A percentile compares a stretch with the other conserved stretches of the same genome.
phyloP scores from a whole-genome alignment of 768 basidiomycete genomes.

The Mycena crocata region DNA sequence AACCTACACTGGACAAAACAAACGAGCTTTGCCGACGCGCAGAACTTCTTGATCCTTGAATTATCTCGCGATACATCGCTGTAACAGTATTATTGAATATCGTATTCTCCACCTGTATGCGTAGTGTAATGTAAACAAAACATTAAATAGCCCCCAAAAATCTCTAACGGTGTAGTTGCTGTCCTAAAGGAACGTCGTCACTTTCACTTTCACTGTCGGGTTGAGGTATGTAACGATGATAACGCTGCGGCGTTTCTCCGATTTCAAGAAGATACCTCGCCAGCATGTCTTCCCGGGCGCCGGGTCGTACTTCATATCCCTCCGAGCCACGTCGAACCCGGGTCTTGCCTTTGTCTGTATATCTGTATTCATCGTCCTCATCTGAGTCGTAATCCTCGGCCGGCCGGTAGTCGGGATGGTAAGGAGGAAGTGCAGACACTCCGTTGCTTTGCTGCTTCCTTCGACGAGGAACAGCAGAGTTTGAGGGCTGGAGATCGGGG shows the following conservation, averaged over 20 bases:
- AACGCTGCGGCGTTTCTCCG: constrained; percentile 68
- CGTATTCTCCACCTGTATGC: constrained; percentile 6
- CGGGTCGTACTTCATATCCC: constrained; percentile 78
- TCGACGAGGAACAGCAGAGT: constrained; percentile 41
- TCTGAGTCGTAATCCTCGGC: constrained; percentile 39
- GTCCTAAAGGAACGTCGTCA: constrained; percentile 42
- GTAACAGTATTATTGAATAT: no score
- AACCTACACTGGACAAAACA: constrained; percentile 46
- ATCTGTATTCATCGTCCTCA: constrained; percentile 42
- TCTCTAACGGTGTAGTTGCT: constrained; percentile 9
- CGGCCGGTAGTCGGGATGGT: constrained; percentile 76
- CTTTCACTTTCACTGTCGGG: constrained; percentile 59
- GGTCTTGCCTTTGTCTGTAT: constrained; percentile 30
- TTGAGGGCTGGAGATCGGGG: constrained; percentile 77
- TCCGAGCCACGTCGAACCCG: constrained; percentile 80
- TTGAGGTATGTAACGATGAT: constrained; percentile 76
- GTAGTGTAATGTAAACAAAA: no score
- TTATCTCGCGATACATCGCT: no score
- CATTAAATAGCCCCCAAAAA: not conserved
- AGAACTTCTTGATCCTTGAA: constrained; percentile 4
- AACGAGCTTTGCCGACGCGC: constrained; percentile 44
- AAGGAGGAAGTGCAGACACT: constrained; percentile 72
- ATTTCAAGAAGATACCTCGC: constrained; percentile 64
- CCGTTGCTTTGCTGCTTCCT: constrained; percentile 43
- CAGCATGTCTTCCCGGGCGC: constrained; percentile 74